Conservation (phyloP, 169 alveolate species). For the Plasmodium inui region DNA sequence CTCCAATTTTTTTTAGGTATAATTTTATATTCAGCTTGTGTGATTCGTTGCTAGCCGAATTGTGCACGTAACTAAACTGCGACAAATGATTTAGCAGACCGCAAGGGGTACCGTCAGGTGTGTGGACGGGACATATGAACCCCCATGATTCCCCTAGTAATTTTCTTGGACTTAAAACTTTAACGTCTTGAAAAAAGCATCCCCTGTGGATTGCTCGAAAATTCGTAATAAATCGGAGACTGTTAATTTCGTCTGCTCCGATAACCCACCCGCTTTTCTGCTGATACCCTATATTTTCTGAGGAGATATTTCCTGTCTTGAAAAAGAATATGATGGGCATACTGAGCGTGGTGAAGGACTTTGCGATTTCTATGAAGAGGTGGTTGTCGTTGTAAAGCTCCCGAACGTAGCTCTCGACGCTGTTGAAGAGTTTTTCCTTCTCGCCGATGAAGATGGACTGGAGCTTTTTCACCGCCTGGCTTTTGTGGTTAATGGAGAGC, state of each 20-base stretch:
- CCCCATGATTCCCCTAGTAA: slow-evolving; percentile 99
- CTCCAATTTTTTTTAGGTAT: slow-evolving; percentile 67
- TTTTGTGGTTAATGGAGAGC: neutral
- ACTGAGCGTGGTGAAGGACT: neutral
- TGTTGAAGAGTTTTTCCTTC: slow-evolving; percentile 50
- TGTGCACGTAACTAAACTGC: slow-evolving; percentile 86
- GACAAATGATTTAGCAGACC: slow-evolving; percentile 98
- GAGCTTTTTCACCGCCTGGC: slow-evolving; percentile 29
- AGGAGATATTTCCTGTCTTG: slow-evolving; percentile 55
- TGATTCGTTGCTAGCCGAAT: slow-evolving; percentile 42
- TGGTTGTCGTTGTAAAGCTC: slow-evolving; percentile 40
- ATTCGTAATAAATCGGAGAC: slow-evolving; percentile 96
- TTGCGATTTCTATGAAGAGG: neutral
- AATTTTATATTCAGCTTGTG: slow-evolving; percentile 69
- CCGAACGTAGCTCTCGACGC: slow-evolving; percentile 19
- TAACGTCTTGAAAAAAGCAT: slow-evolving; percentile 90
- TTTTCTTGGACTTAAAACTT: slow-evolving; percentile 90
- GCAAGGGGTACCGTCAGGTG: slow-evolving; percentile 99
- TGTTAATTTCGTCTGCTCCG: slow-evolving; percentile 98
- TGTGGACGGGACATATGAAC: slow-evolving; percentile 99
- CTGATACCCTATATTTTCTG: slow-evolving; percentile 78
- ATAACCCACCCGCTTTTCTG: slow-evolving; percentile 98
- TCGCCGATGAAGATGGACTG: slow-evolving; percentile 16
- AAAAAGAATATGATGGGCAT: slow-evolving; percentile 37
- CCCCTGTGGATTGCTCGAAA: slow-evolving; percentile 99